These are phyloP conservation scores for Yarrowia osloensis DNA, from an alignment of 805 yeast genomes.

Conservation along the genomic window DNA sequence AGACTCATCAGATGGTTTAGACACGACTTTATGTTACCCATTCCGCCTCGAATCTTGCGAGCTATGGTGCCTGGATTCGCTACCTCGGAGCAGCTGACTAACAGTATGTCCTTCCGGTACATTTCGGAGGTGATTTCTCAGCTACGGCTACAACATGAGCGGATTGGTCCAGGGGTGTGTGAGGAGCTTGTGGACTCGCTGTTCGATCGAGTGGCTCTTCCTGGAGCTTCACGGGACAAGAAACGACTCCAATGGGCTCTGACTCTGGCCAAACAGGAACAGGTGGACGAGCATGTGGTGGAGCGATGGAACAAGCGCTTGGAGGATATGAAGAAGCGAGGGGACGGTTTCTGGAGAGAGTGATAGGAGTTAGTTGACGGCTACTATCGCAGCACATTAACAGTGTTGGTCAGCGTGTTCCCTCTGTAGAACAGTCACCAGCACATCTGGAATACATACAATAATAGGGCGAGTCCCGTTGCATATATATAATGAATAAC, in stretches of 20 bases:
- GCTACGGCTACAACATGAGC: conserved; percentile 1
- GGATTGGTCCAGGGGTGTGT: background rate
- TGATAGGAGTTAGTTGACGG: background rate
- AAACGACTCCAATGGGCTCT: conserved; percentile 24
- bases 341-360: conserved; percentile 5
- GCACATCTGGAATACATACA: no score
- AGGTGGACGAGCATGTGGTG: conserved; percentile 9
- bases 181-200: conserved; percentile 14
- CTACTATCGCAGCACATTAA: no score
- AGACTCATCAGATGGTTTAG: conserved; percentile 14
- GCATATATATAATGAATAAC: conserved; percentile 23
- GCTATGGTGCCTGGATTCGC: conserved; percentile 13
- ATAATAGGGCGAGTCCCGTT: conserved; percentile 12
- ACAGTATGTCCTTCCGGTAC: conserved; percentile 29
- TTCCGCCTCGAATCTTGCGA: background rate
- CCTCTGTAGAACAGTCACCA: no score
- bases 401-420: no score
- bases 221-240: conserved; percentile 21
- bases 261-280: conserved; percentile 14
- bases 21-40: conserved; percentile 9
- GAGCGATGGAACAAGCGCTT: conserved; percentile 3
- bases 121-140: conserved; percentile 22
- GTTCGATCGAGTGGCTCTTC: background rate
- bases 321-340: conserved; percentile 13
- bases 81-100: background rate